Evolutionary conservation across 2,329 filamentous ascomycete genomes (phyloP), one percentile per base, ranked within the genome.

Genomic region (Plectosphaerella sp.): DNA sequence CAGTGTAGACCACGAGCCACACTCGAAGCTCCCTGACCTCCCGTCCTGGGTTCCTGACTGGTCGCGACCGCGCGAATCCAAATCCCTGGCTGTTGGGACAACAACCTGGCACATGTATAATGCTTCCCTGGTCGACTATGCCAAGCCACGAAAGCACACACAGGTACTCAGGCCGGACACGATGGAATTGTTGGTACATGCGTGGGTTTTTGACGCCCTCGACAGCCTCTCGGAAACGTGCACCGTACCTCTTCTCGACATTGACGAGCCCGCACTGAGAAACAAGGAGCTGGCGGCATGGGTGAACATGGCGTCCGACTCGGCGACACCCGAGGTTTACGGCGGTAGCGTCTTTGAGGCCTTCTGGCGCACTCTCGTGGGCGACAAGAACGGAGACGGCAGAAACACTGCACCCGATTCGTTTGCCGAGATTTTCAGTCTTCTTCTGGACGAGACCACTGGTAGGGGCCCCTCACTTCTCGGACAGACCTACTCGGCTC

Each of bases 21-120:
- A 41, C 8, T 9, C n/a, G 12, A 41, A 15, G 37, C 37, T n/a
- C 37, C 22, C 28, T 6, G 33, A 42, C 3, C 33, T 55, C n/a
- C 53, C 53, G 0, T 55, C 53, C 2, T 55, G 53, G 53, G 53
- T 55, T 5, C 48, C 53, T 11, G 53, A 55, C 35, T 55, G 47
- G 43, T 41, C 37, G 12, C 37, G 16, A 7, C 37, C 8, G 12
- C 12, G 37, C 3, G 37, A 8, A 16, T 15, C 37, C 15, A 16
- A 15, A 3, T 41, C 37, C 12, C 11, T 41, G 8, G 37, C 12
- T 16, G 15, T 41, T 16, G 18, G 18, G 15, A 16, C n/a, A 2
- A 41, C 37, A 4, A 9, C 8, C 15, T 15, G 15, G 12, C 37
- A 41, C n/a, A 16, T 41, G 8, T 41, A 41, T 7, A 41, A 41